Percentiles rank a stretch among this genome's conserved stretches.
Conservation (phyloP, 2,329 filamentous ascomycete genomes). For the Microdochium paspali region DNA sequence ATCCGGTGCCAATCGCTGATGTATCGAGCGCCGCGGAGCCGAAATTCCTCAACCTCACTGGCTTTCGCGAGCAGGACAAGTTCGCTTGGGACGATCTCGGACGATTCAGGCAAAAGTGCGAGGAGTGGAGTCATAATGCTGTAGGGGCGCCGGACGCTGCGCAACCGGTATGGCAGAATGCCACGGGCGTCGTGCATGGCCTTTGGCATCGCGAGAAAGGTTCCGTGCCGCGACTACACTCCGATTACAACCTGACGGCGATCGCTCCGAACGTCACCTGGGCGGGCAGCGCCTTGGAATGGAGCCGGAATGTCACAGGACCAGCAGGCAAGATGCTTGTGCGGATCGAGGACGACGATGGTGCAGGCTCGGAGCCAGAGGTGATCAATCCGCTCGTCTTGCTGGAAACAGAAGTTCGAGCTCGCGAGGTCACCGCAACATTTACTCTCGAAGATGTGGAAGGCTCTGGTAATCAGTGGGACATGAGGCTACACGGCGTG, state of each 20-base stretch:
- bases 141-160: slow-evolving; percentile 29
- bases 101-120: slow-evolving; percentile 55
- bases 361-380: slow-evolving; percentile 30
- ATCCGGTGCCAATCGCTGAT: slow-evolving; percentile 24
- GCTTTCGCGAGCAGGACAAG: slow-evolving; percentile 63
- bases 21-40: slow-evolving; percentile 17
- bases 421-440: slow-evolving; percentile 60
- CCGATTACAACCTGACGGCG: slow-evolving; percentile 52
- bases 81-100: slow-evolving; percentile 71
- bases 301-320: slow-evolving; percentile 75
- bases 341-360: slow-evolving; percentile 48
- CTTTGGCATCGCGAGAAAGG: slow-evolving; percentile 57
- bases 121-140: slow-evolving; percentile 48
- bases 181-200: slow-evolving; percentile 69
- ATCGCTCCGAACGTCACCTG: slow-evolving; percentile 60
- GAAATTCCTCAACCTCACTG: slow-evolving; percentile 62
- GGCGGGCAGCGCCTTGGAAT: slow-evolving; percentile 46
- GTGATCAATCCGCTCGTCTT: slow-evolving; percentile 22
- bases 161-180: slow-evolving; percentile 61
- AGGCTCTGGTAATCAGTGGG: slow-evolving; percentile 64
- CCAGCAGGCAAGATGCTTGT: slow-evolving; percentile 59
- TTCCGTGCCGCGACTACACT: slow-evolving; percentile 34
- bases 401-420: slow-evolving; percentile 37
- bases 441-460: slow-evolving; percentile 64
- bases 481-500: slow-evolving; percentile 71